A percentile compares a stretch with the other conserved stretches of the same genome.
Conservation (phyloP, 306 rosid genomes). For the Elaeagnus macrophylla region DNA sequence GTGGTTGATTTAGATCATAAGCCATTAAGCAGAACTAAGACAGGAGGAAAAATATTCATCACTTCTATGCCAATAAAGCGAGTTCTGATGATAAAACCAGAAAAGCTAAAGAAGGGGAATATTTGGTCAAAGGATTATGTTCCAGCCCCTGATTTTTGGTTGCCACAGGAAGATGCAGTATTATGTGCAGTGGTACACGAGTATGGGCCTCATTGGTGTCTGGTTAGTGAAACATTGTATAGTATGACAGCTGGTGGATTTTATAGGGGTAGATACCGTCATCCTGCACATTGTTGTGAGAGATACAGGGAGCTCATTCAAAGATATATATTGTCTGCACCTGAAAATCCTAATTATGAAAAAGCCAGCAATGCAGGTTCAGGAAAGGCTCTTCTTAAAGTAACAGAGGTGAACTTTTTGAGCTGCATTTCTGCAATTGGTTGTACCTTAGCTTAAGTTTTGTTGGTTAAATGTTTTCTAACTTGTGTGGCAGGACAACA, state of each 20-base stretch:
- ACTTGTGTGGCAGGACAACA: conserved; percentile 61
- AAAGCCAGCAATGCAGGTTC: conserved; percentile 58
- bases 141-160: conserved; percentile 86
- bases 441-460: neutral
- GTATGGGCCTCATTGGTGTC: conserved; percentile 87
- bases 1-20: conserved; percentile 55
- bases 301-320: conserved; percentile 87
- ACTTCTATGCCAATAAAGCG: conserved; percentile 81
- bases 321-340: conserved; percentile 47
- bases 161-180: conserved; percentile 85
- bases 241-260: conserved; percentile 84
- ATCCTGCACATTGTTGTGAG: conserved; percentile 95
- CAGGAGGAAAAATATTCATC: conserved; percentile 90
- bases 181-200: conserved; percentile 89
- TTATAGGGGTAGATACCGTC: conserved; percentile 86
- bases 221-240: conserved; percentile 74
- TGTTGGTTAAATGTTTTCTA: conserved; percentile 12
- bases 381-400: conserved; percentile 91
- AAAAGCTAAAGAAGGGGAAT: conserved; percentile 70
- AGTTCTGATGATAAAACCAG: conserved; percentile 67
- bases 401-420: conserved; percentile 60
- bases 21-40: conserved; percentile 56
- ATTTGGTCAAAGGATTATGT: conserved; percentile 83
- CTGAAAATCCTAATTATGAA: conserved; percentile 63
- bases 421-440: conserved; percentile 9